Percentiles rank a stretch among this genome's conserved stretches.
phyloP scores from a whole-genome alignment of 371 early-diverging fungal species.

The Quaeritorhiza haematococci region DNA sequence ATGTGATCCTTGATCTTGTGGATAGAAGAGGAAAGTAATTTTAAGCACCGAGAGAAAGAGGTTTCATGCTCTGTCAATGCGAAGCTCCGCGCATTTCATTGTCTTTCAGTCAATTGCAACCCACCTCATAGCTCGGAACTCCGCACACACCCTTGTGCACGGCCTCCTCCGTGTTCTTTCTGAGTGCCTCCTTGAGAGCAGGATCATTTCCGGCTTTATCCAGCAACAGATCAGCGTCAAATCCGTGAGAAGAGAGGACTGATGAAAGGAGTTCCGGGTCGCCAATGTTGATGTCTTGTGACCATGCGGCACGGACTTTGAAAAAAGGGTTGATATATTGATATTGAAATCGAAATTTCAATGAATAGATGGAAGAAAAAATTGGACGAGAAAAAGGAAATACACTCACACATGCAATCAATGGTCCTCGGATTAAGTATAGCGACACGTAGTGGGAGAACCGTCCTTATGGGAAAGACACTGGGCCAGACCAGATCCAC shows the following conservation, averaged over 20 bases:
- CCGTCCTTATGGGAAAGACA: constrained; percentile 19
- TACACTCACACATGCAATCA: constrained; percentile 8
- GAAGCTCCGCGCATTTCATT: not conserved
- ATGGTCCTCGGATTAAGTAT: constrained; percentile 11
- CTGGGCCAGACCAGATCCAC: constrained; percentile 7
- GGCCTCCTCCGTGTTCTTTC: constrained; percentile 16
- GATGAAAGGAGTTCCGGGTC: constrained; percentile 2
- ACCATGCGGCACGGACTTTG: constrained; percentile 12
- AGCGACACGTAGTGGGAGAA: constrained; percentile 11
- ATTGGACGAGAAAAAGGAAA: not conserved
- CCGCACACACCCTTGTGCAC: constrained; percentile 17
- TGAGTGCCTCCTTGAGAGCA: not conserved
- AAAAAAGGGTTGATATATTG: not conserved
- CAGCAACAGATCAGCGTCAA: constrained; percentile 4
- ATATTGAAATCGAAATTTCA: not conserved
- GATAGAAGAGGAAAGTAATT: not conserved
- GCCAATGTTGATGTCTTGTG: constrained; percentile 7
- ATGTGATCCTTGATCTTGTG: not conserved
- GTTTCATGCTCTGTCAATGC: not conserved
- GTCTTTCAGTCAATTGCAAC: no score
- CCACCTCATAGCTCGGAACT: constrained; percentile 22
- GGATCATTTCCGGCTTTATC: no score
- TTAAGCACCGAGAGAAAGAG: not conserved
- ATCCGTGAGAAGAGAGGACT: constrained; percentile 9
- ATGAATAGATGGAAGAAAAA: not conserved